Evolutionary conservation across 1,284 basidiomycete species (phyloP).

Genomic region (Malassezia furfur): DNA sequence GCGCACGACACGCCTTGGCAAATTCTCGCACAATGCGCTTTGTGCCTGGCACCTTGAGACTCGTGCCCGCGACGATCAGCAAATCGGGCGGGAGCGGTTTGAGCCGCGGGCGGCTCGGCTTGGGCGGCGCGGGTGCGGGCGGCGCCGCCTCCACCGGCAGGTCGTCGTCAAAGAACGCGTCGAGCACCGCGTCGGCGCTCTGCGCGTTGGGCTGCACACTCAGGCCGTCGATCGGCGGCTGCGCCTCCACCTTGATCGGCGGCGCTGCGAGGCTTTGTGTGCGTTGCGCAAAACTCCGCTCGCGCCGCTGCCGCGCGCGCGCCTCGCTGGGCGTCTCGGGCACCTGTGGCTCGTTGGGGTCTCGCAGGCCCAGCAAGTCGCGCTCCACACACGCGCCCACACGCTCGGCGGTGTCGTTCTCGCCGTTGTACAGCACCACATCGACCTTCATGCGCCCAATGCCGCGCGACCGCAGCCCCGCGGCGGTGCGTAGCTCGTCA

Average conservation of each 20-base stretch:
- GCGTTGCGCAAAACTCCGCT: not conserved
- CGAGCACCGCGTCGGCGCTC: slow-evolving; percentile 25
- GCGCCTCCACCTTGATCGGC: not conserved
- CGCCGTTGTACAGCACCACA: slow-evolving; percentile 86
- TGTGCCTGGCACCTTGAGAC: slow-evolving; percentile 84
- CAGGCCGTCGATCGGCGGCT: not conserved
- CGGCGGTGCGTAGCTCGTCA: slow-evolving; percentile 61
- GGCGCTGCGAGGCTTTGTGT: not conserved
- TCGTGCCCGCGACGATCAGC: slow-evolving; percentile 90
- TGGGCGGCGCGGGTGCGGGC: not conserved
- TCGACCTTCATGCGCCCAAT: slow-evolving; percentile 73
- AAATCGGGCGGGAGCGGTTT: slow-evolving; percentile 62
- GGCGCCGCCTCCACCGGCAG: slow-evolving; percentile 5
- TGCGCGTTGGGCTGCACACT: slow-evolving; percentile 3
- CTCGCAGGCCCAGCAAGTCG: slow-evolving; percentile 41
- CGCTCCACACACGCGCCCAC: slow-evolving; percentile 53
- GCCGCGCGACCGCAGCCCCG: slow-evolving; percentile 70
- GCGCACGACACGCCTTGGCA: slow-evolving; percentile 65
- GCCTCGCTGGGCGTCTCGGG: slow-evolving; percentile 35
- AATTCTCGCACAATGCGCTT: slow-evolving; percentile 90
- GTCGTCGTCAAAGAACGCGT: slow-evolving; percentile 24
- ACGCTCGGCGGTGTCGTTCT: slow-evolving; percentile 69
- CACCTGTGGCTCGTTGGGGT: slow-evolving; percentile 39
- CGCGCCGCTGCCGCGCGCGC: slow-evolving; percentile 27
- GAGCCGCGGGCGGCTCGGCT: slow-evolving; percentile 20